phyloP scores from a whole-genome alignment of 2,329 filamentous ascomycete species.

The Ascochyta clinopodiicola region DNA sequence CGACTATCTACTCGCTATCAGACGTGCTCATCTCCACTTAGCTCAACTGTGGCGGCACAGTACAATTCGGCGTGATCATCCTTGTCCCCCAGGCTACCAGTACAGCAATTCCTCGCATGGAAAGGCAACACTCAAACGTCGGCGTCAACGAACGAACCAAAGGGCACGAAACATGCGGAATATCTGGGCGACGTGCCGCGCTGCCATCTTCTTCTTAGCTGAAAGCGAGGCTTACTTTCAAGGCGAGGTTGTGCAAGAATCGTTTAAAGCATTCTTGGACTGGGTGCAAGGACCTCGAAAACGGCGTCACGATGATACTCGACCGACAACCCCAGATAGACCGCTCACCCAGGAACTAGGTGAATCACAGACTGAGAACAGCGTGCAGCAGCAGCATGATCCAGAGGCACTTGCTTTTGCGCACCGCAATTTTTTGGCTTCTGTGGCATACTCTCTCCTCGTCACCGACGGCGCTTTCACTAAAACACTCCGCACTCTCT shows the following conservation, averaged over 20 bases:
- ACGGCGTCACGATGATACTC: constrained; percentile 1
- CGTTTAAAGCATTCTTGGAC: constrained; percentile 78
- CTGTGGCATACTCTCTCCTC: constrained; percentile 70
- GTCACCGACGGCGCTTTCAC: constrained; percentile 70
- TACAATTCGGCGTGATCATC: constrained; percentile 76
- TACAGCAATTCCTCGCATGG: constrained; percentile 67
- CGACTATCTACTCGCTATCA: constrained; percentile 83
- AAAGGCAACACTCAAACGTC: constrained; percentile 64
- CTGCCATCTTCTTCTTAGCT: constrained; percentile 85
- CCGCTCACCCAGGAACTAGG: constrained; percentile 11
- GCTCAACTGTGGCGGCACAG: constrained; percentile 88
- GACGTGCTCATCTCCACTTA: constrained; percentile 82
- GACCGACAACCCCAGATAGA: constrained; percentile 11
- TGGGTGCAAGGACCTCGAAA: constrained; percentile 66
- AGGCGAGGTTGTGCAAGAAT: constrained; percentile 81
- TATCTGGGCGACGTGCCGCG: constrained; percentile 88
- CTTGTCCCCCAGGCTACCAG: constrained; percentile 71
- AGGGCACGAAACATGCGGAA: constrained; percentile 75
- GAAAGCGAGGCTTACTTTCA: constrained; percentile 90
- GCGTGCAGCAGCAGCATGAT: constrained; percentile 64
- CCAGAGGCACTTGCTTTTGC: constrained; percentile 83
- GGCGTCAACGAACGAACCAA: constrained; percentile 68
- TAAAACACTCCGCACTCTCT: constrained; percentile 68
- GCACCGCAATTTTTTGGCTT: constrained; percentile 76
- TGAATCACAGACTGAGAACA: constrained; percentile 4